These are phyloP conservation scores for Detonula confervacea DNA, from an alignment of 352 stramenopile species.

Conservation along the genomic window DNA sequence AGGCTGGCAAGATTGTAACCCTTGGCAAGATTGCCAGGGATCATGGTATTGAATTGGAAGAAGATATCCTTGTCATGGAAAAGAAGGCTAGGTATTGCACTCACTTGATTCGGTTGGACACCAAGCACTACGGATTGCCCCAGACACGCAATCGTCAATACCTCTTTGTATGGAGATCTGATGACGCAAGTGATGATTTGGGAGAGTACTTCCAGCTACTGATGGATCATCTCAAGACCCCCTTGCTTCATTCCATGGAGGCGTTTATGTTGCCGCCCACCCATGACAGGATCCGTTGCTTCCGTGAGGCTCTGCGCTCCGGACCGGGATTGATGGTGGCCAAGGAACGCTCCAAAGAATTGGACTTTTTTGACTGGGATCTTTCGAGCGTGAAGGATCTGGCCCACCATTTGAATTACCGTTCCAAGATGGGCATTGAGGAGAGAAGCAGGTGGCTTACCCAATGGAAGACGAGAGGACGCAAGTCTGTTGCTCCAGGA, in stretches of 20 bases:
- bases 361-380: constrained; percentile 65
- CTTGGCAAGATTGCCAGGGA: constrained; percentile 48
- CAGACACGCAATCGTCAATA: constrained; percentile 76
- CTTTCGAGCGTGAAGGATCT: constrained; percentile 55
- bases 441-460: constrained; percentile 54
- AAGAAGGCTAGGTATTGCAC: constrained; percentile 70
- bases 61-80: constrained; percentile 58
- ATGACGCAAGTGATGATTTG: constrained; percentile 56
- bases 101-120: constrained; percentile 69
- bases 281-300: constrained; percentile 67
- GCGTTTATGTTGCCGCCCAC: constrained; percentile 63
- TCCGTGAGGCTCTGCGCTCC: constrained; percentile 65
- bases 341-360: constrained; percentile 59
- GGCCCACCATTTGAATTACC: constrained; percentile 44
- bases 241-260: constrained; percentile 66
- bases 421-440: constrained; percentile 46
- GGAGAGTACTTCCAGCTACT: constrained; percentile 62
- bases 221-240: constrained; percentile 61
- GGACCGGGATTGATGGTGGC: constrained; percentile 62
- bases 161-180: constrained; percentile 66
- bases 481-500: constrained; percentile 36
- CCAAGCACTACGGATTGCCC: constrained; percentile 80
- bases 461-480: constrained; percentile 50
- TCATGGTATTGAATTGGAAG: constrained; percentile 48
- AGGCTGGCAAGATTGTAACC: constrained; percentile 23